Conservation (phyloP, 2,329 filamentous ascomycete genomes). For the Aureobasidium lini region DNA sequence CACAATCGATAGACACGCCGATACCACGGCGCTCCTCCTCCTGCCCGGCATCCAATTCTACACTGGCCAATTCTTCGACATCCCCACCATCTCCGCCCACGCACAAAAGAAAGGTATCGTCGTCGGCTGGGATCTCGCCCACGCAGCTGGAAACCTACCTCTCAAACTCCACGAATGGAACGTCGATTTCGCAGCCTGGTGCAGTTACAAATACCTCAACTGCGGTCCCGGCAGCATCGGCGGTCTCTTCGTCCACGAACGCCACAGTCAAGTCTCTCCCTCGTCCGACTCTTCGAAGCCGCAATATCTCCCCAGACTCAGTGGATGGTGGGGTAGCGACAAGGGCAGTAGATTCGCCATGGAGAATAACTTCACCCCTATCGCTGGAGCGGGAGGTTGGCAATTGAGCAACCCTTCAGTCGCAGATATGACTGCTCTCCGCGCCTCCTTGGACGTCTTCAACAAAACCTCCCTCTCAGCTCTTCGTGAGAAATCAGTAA, state of each 20-base stretch:
- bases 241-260: constrained; percentile 72
- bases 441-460: constrained; percentile 67
- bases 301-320: constrained; percentile 57
- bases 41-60: constrained; percentile 89
- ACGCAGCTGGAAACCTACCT: constrained; percentile 77
- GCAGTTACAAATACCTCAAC: constrained; percentile 92
- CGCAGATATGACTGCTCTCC: constrained; percentile 67
- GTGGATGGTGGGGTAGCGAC: constrained; percentile 83
- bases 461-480: constrained; percentile 60
- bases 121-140: constrained; percentile 83
- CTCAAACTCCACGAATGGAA: constrained; percentile 77
- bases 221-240: constrained; percentile 75
- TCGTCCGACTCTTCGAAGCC: constrained; percentile 22
- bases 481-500: constrained; percentile 62
- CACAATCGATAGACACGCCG: constrained; percentile 66
- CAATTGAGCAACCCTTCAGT: constrained; percentile 80
- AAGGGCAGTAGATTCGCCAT: constrained; percentile 72
- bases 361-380: constrained; percentile 72
- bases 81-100: constrained; percentile 67
- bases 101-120: constrained; percentile 63
- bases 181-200: constrained; percentile 89
- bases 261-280: constrained; percentile 52
- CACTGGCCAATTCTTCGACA: constrained; percentile 82
- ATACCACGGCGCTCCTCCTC: constrained; percentile 65
- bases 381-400: constrained; percentile 69